Percentiles rank a stretch among this genome's conserved stretches.
Conservation (phyloP, 257 asterid genomes). For the Solanum clarkiae region DNA sequence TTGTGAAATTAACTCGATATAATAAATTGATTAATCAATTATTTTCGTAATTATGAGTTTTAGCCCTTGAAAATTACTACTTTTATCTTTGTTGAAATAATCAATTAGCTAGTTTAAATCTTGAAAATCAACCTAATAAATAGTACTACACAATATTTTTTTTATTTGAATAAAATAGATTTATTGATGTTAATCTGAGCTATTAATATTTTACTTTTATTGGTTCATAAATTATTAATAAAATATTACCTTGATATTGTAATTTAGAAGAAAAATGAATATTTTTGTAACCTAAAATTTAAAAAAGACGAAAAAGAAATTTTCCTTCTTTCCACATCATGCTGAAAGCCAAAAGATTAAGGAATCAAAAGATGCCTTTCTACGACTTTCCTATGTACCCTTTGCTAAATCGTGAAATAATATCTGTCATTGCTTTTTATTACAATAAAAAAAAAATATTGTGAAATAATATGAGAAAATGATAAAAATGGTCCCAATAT, state of each 20-base stretch:
- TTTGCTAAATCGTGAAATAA: neutral
- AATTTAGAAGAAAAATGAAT: neutral
- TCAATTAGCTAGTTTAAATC: neutral
- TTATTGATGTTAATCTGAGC: neutral
- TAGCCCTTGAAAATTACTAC: neutral
- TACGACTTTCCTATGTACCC: neutral
- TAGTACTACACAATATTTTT: too few species aligned
- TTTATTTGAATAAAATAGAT: neutral
- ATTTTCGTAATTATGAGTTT: neutral
- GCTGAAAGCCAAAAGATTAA: neutral
- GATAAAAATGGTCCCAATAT: neutral
- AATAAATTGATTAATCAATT: neutral
- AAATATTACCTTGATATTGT: neutral
- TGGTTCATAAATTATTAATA: neutral
- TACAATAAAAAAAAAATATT: neutral
- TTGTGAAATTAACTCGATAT: neutral
- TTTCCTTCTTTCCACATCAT: neutral
- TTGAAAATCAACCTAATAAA: neutral
- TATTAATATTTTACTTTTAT: neutral
- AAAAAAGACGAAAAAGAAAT: neutral
- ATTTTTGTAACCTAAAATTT: neutral
- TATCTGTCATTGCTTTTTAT: neutral
- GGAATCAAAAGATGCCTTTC: neutral
- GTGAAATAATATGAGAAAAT: neutral
- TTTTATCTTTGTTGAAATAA: neutral